Evolutionary conservation across 306 rosid species (phyloP).

Genomic region (Quercus glauca): DNA sequence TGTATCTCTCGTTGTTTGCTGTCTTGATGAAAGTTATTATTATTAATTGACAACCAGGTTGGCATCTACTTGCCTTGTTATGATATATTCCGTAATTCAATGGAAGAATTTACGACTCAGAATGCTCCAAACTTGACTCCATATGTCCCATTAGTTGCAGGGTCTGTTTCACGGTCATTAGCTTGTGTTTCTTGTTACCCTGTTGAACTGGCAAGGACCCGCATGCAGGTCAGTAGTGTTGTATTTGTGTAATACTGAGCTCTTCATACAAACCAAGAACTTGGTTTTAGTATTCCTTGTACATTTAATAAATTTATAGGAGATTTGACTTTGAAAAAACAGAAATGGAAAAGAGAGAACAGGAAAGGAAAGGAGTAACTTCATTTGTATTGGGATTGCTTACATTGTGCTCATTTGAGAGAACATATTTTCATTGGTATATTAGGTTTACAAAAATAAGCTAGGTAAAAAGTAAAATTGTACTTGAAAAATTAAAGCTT

Average conservation of each 20-base stretch:
- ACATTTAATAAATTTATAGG: background rate
- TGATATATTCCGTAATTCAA: slow-evolving; percentile 70
- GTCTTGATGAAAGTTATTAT: slow-evolving; percentile 27
- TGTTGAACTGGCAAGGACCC: slow-evolving; percentile 88
- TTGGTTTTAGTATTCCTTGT: background rate
- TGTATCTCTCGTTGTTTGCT: slow-evolving; percentile 11
- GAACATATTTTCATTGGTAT: background rate
- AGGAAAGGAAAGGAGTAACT: background rate
- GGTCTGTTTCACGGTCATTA: slow-evolving; percentile 83
- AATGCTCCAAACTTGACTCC: slow-evolving; percentile 76
- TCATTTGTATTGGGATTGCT: background rate
- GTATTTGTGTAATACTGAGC: background rate
- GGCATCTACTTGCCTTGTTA: slow-evolving; percentile 98
- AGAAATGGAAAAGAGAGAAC: background rate
- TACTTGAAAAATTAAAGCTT: too few relatives aligned
- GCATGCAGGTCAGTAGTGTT: slow-evolving; percentile 72
- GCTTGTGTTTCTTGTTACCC: slow-evolving; percentile 94
- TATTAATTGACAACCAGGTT: slow-evolving; percentile 50
- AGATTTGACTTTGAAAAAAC: too few relatives aligned
- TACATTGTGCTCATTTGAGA: background rate
- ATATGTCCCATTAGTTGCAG: slow-evolving; percentile 89
- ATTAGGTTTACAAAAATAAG: too few relatives aligned
- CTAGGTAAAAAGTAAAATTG: too few relatives aligned
- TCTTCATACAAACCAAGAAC: background rate
- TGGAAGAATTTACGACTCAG: slow-evolving; percentile 62